Percentiles rank a stretch among this genome's conserved stretches.
Evolutionary conservation across 1,139 yeast genomes (phyloP).

Genomic region (Pichia sp.): DNA sequence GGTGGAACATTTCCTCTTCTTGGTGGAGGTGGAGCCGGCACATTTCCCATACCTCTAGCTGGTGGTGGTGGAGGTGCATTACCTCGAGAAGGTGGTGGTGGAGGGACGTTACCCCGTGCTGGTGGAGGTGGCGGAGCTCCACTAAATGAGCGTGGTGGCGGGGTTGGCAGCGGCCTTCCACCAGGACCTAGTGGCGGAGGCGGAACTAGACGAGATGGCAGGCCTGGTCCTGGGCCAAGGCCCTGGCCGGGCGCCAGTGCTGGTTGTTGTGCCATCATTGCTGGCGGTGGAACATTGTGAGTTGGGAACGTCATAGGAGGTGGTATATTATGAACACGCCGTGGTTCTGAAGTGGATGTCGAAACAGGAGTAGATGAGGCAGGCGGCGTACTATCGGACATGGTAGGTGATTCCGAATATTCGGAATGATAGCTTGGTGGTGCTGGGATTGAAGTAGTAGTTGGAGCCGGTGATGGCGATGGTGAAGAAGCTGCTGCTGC

Average conservation of each 20-base stretch:
- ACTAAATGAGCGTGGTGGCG: slow-evolving; percentile 6
- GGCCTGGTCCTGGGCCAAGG: slow-evolving; percentile 7
- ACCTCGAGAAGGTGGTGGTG: slow-evolving; percentile 29
- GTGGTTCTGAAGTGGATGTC: background rate
- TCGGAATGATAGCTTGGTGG: background rate
- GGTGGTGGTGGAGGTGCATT: slow-evolving; percentile 27
- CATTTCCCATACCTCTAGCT: slow-evolving; percentile 23
- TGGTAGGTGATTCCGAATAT: background rate
- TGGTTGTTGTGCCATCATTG: slow-evolving; percentile 5
- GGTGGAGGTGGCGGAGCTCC: slow-evolving; percentile 14
- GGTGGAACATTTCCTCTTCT: slow-evolving; percentile 19
- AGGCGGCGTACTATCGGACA: background rate
- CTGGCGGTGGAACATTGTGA: slow-evolving; percentile 12
- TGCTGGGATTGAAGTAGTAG: slow-evolving; percentile 1
- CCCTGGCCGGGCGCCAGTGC: slow-evolving; percentile 5
- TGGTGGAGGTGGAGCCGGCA: slow-evolving; percentile 32
- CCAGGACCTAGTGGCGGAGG: background rate
- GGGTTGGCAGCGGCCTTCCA: slow-evolving; percentile 1
- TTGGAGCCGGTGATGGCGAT: slow-evolving; percentile 14
- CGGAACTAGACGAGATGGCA: slow-evolving; percentile 5
- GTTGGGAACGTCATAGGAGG: slow-evolving; percentile 27
- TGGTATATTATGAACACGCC: slow-evolving; percentile 25
- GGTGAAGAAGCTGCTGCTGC: slow-evolving; percentile 13
- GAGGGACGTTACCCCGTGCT: slow-evolving; percentile 10
- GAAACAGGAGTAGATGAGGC: background rate